A percentile compares a stretch with the other conserved stretches of the same genome.
These are phyloP conservation scores for Umbelopsis isabellina DNA, from an alignment of 192 early-diverging fungal species.

Conservation along the genomic window DNA sequence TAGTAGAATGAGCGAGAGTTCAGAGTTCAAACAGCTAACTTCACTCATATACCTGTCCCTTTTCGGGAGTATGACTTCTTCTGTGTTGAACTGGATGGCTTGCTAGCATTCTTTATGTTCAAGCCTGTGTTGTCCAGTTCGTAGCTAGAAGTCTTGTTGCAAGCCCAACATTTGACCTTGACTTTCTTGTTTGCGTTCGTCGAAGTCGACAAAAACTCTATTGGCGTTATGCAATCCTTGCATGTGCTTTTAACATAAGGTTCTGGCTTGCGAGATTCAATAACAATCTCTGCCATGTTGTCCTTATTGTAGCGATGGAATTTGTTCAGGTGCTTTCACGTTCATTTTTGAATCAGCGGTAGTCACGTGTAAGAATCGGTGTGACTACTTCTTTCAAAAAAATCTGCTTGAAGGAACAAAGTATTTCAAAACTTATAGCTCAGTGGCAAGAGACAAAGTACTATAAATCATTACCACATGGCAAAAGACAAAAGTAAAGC, in stretches of 20 bases:
- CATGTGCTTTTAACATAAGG: conserved; percentile 52
- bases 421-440: background rate
- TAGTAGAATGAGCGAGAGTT: background rate
- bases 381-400: conserved; percentile 3
- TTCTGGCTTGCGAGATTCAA: conserved; percentile 58
- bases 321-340: too few relatives aligned
- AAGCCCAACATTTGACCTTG: conserved; percentile 61
- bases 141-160: conserved; percentile 47
- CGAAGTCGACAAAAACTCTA: conserved; percentile 54
- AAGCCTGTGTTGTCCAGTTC: conserved; percentile 44
- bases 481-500: conserved; percentile 11
- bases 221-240: conserved; percentile 48
- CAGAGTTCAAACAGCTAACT: background rate
- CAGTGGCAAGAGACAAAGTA: background rate
- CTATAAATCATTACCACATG: background rate
- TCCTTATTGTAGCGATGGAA: background rate
- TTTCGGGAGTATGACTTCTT: conserved; percentile 26
- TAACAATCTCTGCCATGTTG: conserved; percentile 29
- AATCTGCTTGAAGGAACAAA: background rate
- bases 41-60: conserved; percentile 27
- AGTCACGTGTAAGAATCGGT: background rate
- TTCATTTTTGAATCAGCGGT: background rate
- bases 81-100: conserved; percentile 16
- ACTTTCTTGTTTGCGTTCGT: conserved; percentile 33
- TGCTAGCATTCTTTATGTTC: conserved; percentile 36